Percentiles rank a stretch among this genome's conserved stretches.
These are phyloP conservation scores for Coprinellus aureogranulatus DNA, from an alignment of 768 basidiomycete species.

Conservation along the genomic window DNA sequence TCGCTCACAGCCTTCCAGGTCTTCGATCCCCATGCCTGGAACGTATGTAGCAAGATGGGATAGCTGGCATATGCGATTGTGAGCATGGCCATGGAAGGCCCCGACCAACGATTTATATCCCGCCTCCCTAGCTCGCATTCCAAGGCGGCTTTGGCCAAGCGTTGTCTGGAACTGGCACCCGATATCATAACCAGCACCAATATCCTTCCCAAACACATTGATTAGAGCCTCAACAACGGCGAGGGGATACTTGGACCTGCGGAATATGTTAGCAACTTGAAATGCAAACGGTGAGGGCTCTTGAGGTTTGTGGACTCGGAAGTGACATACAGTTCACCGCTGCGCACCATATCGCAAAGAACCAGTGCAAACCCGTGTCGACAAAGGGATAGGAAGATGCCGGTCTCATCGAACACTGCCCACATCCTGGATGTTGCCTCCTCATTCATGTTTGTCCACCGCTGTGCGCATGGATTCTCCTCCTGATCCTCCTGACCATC, in stretches of 20 bases:
- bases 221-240: slow-evolving; percentile 20
- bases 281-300: background rate
- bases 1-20: slow-evolving; percentile 24
- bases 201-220: slow-evolving; percentile 15
- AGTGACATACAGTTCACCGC: slow-evolving; percentile 3
- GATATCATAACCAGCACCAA: slow-evolving; percentile 28
- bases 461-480: background rate
- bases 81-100: slow-evolving; percentile 27
- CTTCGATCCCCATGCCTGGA: slow-evolving; percentile 21
- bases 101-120: slow-evolving; percentile 15
- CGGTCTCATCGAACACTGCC: slow-evolving; percentile 31
- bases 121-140: slow-evolving; percentile 5
- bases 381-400: slow-evolving; percentile 26
- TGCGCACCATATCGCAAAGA: background rate
- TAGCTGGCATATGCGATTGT: slow-evolving; percentile 26
- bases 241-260: slow-evolving; percentile 26
- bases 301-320: no score
- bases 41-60: slow-evolving; percentile 19
- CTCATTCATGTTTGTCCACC: slow-evolving; percentile 15
- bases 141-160: slow-evolving; percentile 19
- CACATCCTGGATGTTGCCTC: slow-evolving; percentile 20
- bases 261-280: background rate
- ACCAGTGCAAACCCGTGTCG: slow-evolving; percentile 25
- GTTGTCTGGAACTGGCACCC: slow-evolving; percentile 25
- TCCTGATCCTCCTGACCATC: background rate